Evolutionary conservation across 2,329 filamentous ascomycete species (phyloP).

Genomic region (Bipolaris gigantea): DNA sequence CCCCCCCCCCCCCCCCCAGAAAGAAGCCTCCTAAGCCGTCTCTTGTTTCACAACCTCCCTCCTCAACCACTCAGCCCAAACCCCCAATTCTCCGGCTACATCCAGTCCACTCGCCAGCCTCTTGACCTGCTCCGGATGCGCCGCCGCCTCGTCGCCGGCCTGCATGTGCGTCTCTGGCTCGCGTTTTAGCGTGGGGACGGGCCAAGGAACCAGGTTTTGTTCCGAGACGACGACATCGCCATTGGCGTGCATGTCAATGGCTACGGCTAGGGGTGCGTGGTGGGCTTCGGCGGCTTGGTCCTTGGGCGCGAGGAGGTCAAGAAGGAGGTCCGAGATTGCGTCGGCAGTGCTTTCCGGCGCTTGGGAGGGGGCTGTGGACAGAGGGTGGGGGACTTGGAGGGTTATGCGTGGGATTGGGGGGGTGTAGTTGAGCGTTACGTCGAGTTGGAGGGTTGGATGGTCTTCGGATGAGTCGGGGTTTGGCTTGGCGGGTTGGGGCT

Average conservation of each 20-base stretch:
- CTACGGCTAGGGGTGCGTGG: slow-evolving; percentile 52
- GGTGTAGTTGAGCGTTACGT: slow-evolving; percentile 37
- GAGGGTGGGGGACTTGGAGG: slow-evolving; percentile 36
- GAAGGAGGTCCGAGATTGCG: slow-evolving; percentile 10
- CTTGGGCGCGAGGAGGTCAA: slow-evolving; percentile 24
- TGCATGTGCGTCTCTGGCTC: not conserved
- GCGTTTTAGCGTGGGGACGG: no score
- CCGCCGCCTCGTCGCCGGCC: not conserved
- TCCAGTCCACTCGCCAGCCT: slow-evolving; percentile 51
- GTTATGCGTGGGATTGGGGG: slow-evolving; percentile 39
- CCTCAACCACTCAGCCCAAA: slow-evolving; percentile 57
- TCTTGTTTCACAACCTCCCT: slow-evolving; percentile 15
- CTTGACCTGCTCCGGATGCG: slow-evolving; percentile 28
- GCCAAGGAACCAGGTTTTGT: slow-evolving; percentile 55
- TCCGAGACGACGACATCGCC: slow-evolving; percentile 61
- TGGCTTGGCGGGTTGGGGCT: slow-evolving; percentile 3
- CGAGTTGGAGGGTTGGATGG: slow-evolving; percentile 23
- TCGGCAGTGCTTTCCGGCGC: slow-evolving; percentile 6
- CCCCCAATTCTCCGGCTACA: slow-evolving; percentile 52
- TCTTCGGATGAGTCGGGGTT: not conserved
- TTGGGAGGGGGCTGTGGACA: not conserved
- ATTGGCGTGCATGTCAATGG: slow-evolving; percentile 62
- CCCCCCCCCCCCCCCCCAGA: no score
- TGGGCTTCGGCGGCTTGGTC: not conserved
- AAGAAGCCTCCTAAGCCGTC: not conserved